Evolutionary conservation across 2,329 filamentous ascomycete species (phyloP).

Genomic region (Ophiostoma perfectum): DNA sequence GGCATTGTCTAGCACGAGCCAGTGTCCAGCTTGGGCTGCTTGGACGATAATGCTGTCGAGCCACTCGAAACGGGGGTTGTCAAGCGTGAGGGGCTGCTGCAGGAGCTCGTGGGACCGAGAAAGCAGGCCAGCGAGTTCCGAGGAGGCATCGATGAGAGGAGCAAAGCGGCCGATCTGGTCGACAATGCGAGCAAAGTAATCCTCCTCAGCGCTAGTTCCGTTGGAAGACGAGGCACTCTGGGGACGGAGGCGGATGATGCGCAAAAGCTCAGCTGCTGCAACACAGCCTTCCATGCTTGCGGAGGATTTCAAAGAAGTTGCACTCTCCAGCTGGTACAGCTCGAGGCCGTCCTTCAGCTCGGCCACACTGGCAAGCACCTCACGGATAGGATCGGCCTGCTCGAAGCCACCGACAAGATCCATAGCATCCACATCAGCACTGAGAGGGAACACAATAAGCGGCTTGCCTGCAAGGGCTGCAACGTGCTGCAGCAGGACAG

Average conservation of each 20-base stretch:
- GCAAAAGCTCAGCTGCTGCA: slow-evolving; percentile 48
- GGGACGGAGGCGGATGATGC: slow-evolving; percentile 39
- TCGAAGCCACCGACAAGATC: slow-evolving; percentile 96
- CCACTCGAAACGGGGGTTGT: slow-evolving; percentile 88
- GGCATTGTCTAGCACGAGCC: slow-evolving; percentile 94
- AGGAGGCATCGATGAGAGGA: slow-evolving; percentile 39
- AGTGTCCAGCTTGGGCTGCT: slow-evolving; percentile 77
- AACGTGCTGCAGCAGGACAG: slow-evolving; percentile 69
- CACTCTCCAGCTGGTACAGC: slow-evolving; percentile 41
- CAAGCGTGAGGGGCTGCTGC: slow-evolving; percentile 50
- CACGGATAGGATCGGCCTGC: slow-evolving; percentile 76
- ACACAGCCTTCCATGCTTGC: slow-evolving; percentile 14
- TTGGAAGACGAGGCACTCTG: not conserved
- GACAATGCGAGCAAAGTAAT: slow-evolving; percentile 38
- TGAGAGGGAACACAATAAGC: slow-evolving; percentile 79
- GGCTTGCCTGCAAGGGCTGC: slow-evolving; percentile 72
- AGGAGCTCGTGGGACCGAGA: slow-evolving; percentile 47
- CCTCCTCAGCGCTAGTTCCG: slow-evolving; percentile 33
- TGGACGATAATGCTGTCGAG: slow-evolving; percentile 87
- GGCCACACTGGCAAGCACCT: slow-evolving; percentile 48
- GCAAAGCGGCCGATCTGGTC: slow-evolving; percentile 39
- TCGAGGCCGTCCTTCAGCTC: slow-evolving; percentile 40
- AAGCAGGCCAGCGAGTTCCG: slow-evolving; percentile 45
- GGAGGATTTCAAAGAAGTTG: slow-evolving; percentile 37
- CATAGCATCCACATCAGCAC: slow-evolving; percentile 93